Evolutionary conservation across 179 eudicot genomes (phyloP), one percentile per base, ranked within the genome.

Genomic region (Heliamphora pulchella): DNA sequence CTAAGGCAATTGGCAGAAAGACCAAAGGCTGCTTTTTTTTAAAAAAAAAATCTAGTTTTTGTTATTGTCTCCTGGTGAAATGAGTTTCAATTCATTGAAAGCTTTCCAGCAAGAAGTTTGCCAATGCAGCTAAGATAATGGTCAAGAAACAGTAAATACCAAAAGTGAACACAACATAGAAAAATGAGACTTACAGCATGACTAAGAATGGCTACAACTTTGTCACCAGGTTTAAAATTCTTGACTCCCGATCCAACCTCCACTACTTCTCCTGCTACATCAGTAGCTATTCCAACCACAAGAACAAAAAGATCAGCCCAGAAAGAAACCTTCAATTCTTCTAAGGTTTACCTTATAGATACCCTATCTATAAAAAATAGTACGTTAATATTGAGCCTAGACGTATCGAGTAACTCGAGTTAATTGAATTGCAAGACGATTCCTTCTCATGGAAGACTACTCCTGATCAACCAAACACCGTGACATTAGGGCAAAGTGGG

Each of bases 201-300:
- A 69, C 78, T 78, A 73, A 89, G 88, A 22, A 86, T 3, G 39
- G 94, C 90, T 6, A 92, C 91, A 73, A 94, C 93, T 86, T 91
- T 94, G 86, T 93, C 97, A 59, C 98, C 96, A 18, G 84, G 80
- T 82, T 91, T 88, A 59, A 92, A 88, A 80, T 86, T 91, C 71
- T 76, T 86, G 50, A 91, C 90, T 73, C 82, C 86, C 70, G 91
- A 66, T 80, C 98, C 98, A 84, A 84, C 85, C 82, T 88, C 83
- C 68, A 88, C 83, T 54, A 94, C 89, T 85, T 92, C 98, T 86
- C 98, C 98, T 2, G 97, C 92, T 43, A 92, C 83, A 82, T 94
- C 97, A 79, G 85, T 83, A 64, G 80, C 97, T 94, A 84, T 70
- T 75, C 80, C 84, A 80, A 64, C 61, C 58, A 75, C 2, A 46